Evolutionary conservation across 2,329 filamentous ascomycete genomes (phyloP), one percentile per base, ranked within the genome.

Genomic region (Amphichorda felina): DNA sequence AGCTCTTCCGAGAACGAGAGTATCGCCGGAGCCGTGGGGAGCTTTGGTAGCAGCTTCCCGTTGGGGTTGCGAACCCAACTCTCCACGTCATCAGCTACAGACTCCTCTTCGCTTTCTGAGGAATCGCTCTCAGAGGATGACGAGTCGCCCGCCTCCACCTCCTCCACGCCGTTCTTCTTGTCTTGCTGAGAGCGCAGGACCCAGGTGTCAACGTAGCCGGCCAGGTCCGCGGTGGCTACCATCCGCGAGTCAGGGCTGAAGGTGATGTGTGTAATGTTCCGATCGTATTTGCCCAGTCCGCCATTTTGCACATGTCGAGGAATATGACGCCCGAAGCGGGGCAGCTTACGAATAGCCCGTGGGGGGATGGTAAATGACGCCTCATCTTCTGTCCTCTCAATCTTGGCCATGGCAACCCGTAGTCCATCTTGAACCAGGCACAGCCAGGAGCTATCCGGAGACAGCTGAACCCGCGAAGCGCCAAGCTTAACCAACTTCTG

Each of bases 161-260:
- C 45, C 22, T 55, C 51, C 39, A 55, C 48, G 10, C 50, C 52
- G 36, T 59, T 52, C 38, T 51, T 44, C 34, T 45, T 32, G 10
- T 6, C 30, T 9, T 32, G 8, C 8, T 54, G 52, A 37, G 60
- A 59, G 49, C 75, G 69, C 37, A 94, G 59, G 2, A 86, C 61
- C 83, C 88, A 98, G 14, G 80, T 86, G 51, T 96, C 88, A 22
- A 96, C 67, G 55, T 79, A 86, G 30, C 91, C 91, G 30, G 82
- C 79, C 35, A 95, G 59, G 54, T 95, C 89, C 33, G 81, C 79
- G 21, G 79, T 74, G 8, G 82, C 87, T 32, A 96, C 63, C 42
- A 94, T 73, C 44, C 72, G 76, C 51, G 83, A 85, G 52, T 94
- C 82, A 5, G 78, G 66, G 8, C 87, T 88, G 55, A 96, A 95